A percentile compares a stretch with the other conserved stretches of the same genome.
Evolutionary conservation across 257 asterid species (phyloP).

Genomic region (Gentiana macrophylla): DNA sequence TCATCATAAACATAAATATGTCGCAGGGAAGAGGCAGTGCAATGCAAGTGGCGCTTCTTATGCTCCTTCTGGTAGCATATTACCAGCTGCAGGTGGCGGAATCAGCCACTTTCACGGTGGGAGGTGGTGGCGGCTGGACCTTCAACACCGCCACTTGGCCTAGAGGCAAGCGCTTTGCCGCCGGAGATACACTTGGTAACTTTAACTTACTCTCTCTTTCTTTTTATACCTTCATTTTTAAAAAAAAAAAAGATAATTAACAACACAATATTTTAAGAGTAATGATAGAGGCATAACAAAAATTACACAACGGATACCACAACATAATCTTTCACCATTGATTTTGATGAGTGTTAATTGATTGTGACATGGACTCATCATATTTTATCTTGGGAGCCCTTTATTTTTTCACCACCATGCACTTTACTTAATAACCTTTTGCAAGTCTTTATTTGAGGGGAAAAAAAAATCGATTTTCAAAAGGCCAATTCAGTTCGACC

Average conservation of each 20-base stretch:
- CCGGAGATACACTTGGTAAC: slow-evolving; percentile 53
- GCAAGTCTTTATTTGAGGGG: neutral
- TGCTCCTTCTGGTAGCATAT: slow-evolving; percentile 14
- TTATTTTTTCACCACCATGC: too few relatives aligned
- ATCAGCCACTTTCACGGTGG: slow-evolving; percentile 30
- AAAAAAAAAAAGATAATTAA: neutral
- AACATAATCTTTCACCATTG: too few relatives aligned
- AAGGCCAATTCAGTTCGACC: too few relatives aligned
- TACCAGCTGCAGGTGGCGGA: slow-evolving; percentile 11
- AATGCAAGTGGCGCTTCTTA: slow-evolving; percentile 10
- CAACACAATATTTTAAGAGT: too few relatives aligned
- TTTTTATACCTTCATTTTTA: neutral
- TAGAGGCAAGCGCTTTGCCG: slow-evolving; percentile 31
- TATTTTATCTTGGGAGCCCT: too few relatives aligned
- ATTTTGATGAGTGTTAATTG: too few relatives aligned
- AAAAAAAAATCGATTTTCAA: too few relatives aligned
- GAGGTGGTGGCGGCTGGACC: slow-evolving; percentile 42
- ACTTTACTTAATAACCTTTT: too few relatives aligned
- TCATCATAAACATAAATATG: neutral
- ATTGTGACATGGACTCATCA: too few relatives aligned
- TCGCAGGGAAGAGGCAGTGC: slow-evolving; percentile 40
- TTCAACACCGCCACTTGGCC: slow-evolving; percentile 38
- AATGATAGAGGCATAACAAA: too few relatives aligned
- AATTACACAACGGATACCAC: too few relatives aligned
- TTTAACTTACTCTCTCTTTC: neutral